Percentiles rank a stretch among this genome's conserved stretches.
phyloP scores from a whole-genome alignment of 176 grass and related monocot species.

The Tuctoria greenei region DNA sequence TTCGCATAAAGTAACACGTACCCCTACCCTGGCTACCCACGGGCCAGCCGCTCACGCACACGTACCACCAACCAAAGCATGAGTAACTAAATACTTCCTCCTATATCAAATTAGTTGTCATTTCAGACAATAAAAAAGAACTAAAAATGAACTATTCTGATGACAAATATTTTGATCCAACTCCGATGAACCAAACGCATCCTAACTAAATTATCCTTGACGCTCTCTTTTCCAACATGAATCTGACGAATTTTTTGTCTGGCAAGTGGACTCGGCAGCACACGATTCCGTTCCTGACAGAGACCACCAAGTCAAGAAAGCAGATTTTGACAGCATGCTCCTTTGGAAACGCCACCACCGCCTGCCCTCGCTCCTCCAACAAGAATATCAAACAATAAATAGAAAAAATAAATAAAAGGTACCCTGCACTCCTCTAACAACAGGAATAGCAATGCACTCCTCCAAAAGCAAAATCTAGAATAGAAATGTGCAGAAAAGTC shows the following conservation, averaged over 20 bases:
- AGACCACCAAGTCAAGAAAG: conserved; percentile 37
- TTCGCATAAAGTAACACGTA: too few species aligned
- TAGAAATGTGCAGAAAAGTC: not conserved
- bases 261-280: conserved; percentile 18
- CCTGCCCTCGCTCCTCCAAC: not conserved
- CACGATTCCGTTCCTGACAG: not conserved
- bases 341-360: conserved; percentile 40
- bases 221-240: not conserved
- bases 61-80: not conserved
- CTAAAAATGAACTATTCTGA: too few species aligned
- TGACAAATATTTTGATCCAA: too few species aligned
- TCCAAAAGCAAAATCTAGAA: not conserved
- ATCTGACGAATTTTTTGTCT: conserved; percentile 9
- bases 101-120: too few species aligned
- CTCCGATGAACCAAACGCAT: not conserved
- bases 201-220: not conserved
- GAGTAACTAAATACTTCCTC: too few species aligned
- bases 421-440: not conserved
- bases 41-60: not conserved
- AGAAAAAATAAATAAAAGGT: not conserved
- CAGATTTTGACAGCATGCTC: conserved; percentile 35
- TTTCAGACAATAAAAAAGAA: too few species aligned
- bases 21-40: too few species aligned
- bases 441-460: not conserved
- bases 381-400: not conserved